Percentiles rank a stretch among this genome's conserved stretches.
phyloP scores from a whole-genome alignment of 2,329 filamentous ascomycete genomes.

The Leptographium galeiforme region DNA sequence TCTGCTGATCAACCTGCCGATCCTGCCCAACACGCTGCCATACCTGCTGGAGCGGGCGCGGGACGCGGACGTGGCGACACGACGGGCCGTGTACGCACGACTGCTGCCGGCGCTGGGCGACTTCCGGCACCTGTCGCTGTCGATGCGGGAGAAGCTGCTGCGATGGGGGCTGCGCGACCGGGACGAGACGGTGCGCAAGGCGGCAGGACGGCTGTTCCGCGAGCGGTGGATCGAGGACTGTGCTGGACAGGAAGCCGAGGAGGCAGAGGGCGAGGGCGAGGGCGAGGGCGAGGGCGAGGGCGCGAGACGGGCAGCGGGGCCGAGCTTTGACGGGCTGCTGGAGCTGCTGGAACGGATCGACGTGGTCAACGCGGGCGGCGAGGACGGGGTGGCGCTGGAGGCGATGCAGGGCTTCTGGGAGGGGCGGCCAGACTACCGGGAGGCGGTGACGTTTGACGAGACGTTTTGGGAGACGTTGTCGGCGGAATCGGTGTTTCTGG shows the following conservation, averaged over 20 bases:
- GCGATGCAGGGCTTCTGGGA: conserved; percentile 97
- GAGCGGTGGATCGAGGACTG: conserved; percentile 98
- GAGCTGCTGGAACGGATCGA: conserved; percentile 92
- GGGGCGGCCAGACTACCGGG: conserved; percentile 69
- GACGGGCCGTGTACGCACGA: conserved; percentile 74
- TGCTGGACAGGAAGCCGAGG: conserved; percentile 47
- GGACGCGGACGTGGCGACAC: conserved; percentile 73
- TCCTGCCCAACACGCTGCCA: conserved; percentile 67
- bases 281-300: conserved; percentile 32
- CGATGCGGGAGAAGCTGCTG: conserved; percentile 88
- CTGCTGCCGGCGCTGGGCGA: conserved; percentile 81
- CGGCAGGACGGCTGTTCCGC: conserved; percentile 76
- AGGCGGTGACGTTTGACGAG: conserved; percentile 58
- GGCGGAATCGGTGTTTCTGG: conserved; percentile 80
- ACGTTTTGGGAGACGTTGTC: conserved; percentile 69
- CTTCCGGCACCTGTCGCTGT: conserved; percentile 83
- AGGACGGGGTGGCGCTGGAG: conserved; percentile 80
- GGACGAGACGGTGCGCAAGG: conserved; percentile 88
- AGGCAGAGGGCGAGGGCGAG: conserved; percentile 23
- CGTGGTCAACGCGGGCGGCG: conserved; percentile 76
- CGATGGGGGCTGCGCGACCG: conserved; percentile 90
- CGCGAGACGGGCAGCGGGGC: conserved; percentile 32
- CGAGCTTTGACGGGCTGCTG: conserved; percentile 69
- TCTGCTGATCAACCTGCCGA: conserved; percentile 79
- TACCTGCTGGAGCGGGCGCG: conserved; percentile 82